Percentiles rank a stretch among this genome's conserved stretches.
These are phyloP conservation scores for Amanita inopinata DNA, from an alignment of 768 basidiomycete genomes.

Conservation along the genomic window DNA sequence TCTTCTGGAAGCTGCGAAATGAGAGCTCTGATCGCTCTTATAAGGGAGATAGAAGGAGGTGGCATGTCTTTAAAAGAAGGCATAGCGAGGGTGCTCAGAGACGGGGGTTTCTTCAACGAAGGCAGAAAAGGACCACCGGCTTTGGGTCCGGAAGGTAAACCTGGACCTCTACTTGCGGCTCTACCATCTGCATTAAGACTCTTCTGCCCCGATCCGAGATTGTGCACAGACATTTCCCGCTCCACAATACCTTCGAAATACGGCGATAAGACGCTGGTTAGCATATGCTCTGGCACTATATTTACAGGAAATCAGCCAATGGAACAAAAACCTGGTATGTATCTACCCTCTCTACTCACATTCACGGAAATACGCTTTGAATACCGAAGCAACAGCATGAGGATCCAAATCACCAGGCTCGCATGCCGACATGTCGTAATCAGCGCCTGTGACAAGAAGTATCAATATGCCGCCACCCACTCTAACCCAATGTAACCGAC, in stretches of 20 bases:
- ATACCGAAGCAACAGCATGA: constrained; percentile 86
- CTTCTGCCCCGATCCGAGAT: constrained; percentile 16
- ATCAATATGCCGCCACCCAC: background rate
- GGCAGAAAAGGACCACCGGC: constrained; percentile 18
- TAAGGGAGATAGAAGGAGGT: constrained; percentile 49
- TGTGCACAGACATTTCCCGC: constrained; percentile 38
- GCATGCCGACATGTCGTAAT: constrained; percentile 73
- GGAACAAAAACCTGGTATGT: constrained; percentile 1
- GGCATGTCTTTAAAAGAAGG: constrained; percentile 53
- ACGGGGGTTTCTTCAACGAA: constrained; percentile 64
- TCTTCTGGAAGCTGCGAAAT: constrained; percentile 64
- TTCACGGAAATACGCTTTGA: constrained; percentile 90
- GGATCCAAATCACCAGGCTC: constrained; percentile 86
- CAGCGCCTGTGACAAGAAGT: constrained; percentile 48
- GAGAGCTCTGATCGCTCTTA: constrained; percentile 51
- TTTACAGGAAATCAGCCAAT: constrained; percentile 3
- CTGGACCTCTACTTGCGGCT: constrained; percentile 16
- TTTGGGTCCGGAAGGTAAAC: constrained; percentile 31
- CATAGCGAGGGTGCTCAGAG: constrained; percentile 70
- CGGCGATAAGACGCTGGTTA: constrained; percentile 62
- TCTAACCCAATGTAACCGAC: constrained; percentile 8
- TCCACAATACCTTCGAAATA: constrained; percentile 73
- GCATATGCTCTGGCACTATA: constrained; percentile 77
- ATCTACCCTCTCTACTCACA: constrained; percentile 54
- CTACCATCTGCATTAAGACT: constrained; percentile 12